Evolutionary conservation across 2,329 filamentous ascomycete genomes (phyloP).

Genomic region (Colletotrichum sp.): DNA sequence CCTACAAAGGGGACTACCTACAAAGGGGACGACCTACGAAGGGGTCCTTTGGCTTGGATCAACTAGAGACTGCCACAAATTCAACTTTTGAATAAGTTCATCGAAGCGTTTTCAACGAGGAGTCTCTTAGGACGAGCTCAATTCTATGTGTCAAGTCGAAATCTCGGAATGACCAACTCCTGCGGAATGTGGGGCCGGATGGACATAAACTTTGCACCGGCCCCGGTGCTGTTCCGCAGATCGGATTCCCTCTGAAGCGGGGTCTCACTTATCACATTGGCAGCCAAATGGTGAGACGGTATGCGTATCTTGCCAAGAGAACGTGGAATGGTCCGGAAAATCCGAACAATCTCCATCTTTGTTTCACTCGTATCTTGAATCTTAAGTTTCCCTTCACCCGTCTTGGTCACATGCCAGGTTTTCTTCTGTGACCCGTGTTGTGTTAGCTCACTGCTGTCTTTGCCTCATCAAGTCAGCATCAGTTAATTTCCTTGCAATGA

Average conservation of each 20-base stretch:
- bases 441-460: background rate
- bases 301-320: background rate
- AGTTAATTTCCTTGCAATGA: background rate
- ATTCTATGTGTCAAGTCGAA: background rate
- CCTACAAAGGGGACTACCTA: too few species aligned
- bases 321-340: background rate
- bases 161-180: background rate
- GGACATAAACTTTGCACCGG: background rate
- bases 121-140: too few species aligned
- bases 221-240: background rate
- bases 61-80: too few species aligned
- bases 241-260: background rate
- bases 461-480: background rate
- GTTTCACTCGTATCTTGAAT: background rate
- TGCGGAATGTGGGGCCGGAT: background rate
- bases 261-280: background rate
- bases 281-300: background rate
- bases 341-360: background rate
- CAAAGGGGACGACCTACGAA: too few species aligned
- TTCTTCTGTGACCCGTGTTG: background rate
- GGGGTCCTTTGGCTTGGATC: too few species aligned
- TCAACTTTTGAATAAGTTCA: too few species aligned
- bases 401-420: background rate
- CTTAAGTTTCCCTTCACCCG: background rate
- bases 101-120: too few species aligned